Evolutionary conservation across 169 alveolate genomes (phyloP).

Genomic region (Perkinsus olseni): DNA sequence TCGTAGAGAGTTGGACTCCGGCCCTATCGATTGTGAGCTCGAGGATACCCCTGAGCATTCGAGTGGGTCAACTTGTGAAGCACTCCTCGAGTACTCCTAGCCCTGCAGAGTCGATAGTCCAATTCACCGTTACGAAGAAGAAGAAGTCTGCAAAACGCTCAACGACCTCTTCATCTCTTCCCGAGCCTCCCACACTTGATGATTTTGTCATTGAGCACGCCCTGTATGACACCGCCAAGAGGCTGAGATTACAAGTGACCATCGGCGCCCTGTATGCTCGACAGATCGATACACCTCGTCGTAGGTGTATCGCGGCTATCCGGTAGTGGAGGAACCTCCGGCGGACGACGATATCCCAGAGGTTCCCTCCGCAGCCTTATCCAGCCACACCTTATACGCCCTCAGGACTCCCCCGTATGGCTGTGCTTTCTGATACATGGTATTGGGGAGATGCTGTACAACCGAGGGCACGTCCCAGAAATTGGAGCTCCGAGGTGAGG

Average conservation of each 20-base stretch:
- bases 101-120: background rate
- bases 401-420: background rate
- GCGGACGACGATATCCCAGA: background rate
- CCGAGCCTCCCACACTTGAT: background rate
- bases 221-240: background rate
- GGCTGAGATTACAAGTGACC: background rate
- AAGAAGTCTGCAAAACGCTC: background rate
- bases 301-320: background rate
- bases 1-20: background rate
- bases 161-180: background rate
- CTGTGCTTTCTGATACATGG: background rate
- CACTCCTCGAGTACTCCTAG: background rate
- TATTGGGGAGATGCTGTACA: background rate
- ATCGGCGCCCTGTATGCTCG: background rate
- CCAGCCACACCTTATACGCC: too few species aligned
- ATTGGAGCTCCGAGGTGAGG: background rate
- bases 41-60: background rate
- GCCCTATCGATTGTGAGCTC: background rate
- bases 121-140: background rate
- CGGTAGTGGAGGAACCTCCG: background rate
- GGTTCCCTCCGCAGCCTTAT: background rate
- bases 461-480: background rate
- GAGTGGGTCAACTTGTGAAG: background rate
- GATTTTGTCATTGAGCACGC: background rate
- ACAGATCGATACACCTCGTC: background rate